Evolutionary conservation across 257 asterid genomes (phyloP).

Genomic region (Echites panduratus): DNA sequence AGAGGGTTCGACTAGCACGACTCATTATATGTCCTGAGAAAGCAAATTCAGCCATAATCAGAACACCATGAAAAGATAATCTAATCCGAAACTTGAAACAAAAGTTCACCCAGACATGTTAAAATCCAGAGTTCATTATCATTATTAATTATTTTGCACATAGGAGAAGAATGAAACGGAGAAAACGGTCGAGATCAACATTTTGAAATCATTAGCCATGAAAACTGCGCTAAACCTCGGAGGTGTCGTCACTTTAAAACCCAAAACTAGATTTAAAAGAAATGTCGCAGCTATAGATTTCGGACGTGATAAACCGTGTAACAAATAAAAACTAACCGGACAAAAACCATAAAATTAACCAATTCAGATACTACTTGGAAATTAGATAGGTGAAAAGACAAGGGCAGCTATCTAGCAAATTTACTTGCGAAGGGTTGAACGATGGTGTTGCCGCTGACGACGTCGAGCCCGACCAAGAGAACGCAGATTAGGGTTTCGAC

Average conservation of each 20-base stretch:
- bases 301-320: not conserved
- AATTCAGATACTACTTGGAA: not conserved
- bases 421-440: conserved; percentile 9
- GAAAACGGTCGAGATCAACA: not conserved
- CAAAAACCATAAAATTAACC: not conserved
- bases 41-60: not conserved
- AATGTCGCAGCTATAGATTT: not conserved
- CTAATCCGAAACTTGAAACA: not conserved
- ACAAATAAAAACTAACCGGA: not conserved
- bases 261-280: not conserved
- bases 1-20: conserved; percentile 92
- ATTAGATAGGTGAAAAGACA: not conserved
- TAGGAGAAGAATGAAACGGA: not conserved
- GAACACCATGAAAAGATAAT: not conserved
- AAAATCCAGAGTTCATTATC: not conserved
- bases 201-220: not conserved
- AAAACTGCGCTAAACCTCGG: not conserved
- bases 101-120: not conserved
- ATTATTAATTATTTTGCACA: not conserved
- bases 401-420: not conserved
- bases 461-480: not conserved
- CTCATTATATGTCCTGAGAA: conserved; percentile 53
- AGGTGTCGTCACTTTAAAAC: not conserved
- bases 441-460: conserved; percentile 9
- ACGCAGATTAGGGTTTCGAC: conserved; percentile 20